Base-by-base conservation (phyloP, 2,329 filamentous ascomycete genomes). In the Lasiodiplodia gonubiensis region DNA sequence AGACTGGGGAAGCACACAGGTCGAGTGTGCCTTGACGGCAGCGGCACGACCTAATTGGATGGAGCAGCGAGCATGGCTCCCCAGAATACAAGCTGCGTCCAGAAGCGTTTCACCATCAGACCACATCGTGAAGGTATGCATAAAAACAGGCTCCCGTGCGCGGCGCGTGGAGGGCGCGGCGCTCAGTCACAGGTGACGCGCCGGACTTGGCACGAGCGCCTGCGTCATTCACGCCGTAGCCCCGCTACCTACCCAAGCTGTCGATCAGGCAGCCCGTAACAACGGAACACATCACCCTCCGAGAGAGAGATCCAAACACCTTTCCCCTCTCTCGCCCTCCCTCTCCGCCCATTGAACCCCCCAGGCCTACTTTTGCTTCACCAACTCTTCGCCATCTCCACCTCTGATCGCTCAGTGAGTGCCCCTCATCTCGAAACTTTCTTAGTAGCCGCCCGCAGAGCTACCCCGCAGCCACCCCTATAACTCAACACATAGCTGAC, bases 191-290 rank as follows among this genome's bases (percentile, higher is more conserved):
- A 37, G 27, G 39, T 60, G 57, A 60, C 39, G 57, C 39, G 30
- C 23, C 57, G 27, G 27, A 21, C 46, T 21, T 63, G 30, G 59
- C 59, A 63, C 59, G 59, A 25, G 27, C 37, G 59, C 23, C 59
- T 63, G 59, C 59, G 59, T 63, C 59, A 63, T 63, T 35, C 37
- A 18, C 16, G 21, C 27, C 5, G n/a, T 16, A 39, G 57, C 57
- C 39, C 53, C 53, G 33, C 42, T 46, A 46, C 42, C 53, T 35
- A 57, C 37, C 18, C n/a, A 23, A n/a, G 33, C 18, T 61, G 59
- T 63, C 59, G 59, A 63, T 63, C 59, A 63, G 59, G 59, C 59
- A 21, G 37, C 27, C 39, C 59, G 30, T 35, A 51, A 51, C 59
- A 63, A 51, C 59, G 16, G 46, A 51, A 46, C 59, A 51, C 42